Evolutionary conservation across 2,329 filamentous ascomycete genomes (phyloP), one percentile per base, ranked within the genome.

Genomic region (Beauveria varroae): DNA sequence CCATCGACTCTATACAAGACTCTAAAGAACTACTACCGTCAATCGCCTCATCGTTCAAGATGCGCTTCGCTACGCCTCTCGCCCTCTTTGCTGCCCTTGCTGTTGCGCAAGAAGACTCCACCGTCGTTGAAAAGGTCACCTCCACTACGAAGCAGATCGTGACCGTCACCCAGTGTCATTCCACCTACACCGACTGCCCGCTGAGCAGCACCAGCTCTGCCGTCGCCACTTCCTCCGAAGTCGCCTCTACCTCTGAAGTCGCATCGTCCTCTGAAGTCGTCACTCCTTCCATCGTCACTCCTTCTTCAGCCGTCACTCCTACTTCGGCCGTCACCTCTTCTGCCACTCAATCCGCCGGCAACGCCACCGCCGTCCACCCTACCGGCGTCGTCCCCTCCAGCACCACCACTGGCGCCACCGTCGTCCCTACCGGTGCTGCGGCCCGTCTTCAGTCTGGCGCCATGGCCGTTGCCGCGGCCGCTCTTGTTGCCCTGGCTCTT

Each of bases 151-250:
- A 76, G 60, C 70, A 69, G 65, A 76, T 75, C 56, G 62, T 77
- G 64, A 82, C 79, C 68, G 72, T 82, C 68, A 82, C 79, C 62
- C 67, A 72, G 67, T 80, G 79, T 74, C 73, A 76, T 69, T 74
- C 77, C 49, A 72, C 71, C 12, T 71, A 74, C 64, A 71, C 74
- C 64, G 72, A 78, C 70, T 80, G 79, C 75, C 76, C 78, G 60
- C 68, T 69, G 63, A 69, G 67, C 65, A 69, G 24, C 47, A 28
- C 24, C 24, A 50, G 64, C 63, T 22, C 57, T 51, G 30, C 51
- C 61, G 20, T 57, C 62, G 26, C 62, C 57, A 43, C 63, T 62
- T 66, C 37, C 57, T 64, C 22, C 18, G 60, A 41, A 57, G 51
- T 41, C 16, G 26, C 22, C 20, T 24, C 51, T 20, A 41, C 51